Conservation (phyloP, 805 yeast species). For the Saccharomyces kudriavzevii region DNA sequence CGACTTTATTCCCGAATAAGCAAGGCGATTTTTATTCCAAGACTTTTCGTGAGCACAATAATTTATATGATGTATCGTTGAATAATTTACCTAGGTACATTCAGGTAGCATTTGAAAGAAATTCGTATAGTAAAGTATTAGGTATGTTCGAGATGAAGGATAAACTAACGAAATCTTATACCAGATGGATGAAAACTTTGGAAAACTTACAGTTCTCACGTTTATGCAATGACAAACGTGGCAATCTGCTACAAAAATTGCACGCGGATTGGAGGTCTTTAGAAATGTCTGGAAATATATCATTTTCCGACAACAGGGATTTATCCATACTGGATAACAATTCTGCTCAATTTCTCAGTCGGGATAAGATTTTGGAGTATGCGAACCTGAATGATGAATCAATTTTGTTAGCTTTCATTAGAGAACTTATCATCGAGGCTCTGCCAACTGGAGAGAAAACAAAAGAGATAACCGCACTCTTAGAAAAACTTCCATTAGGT, state of each 20-base stretch:
- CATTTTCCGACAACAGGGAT: conserved; percentile 23
- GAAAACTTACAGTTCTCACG: conserved; percentile 23
- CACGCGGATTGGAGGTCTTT: conserved; percentile 28
- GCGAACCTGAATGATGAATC: conserved; percentile 9
- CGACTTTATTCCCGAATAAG: conserved; percentile 39
- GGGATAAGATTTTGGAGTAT: conserved; percentile 6
- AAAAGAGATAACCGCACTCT: conserved; percentile 4
- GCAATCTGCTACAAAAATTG: conserved; percentile 10
- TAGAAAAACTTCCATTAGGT: neutral
- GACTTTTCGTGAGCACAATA: conserved; percentile 33
- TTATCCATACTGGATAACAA: conserved; percentile 17
- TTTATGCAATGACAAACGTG: conserved; percentile 26
- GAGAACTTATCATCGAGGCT: conserved; percentile 19
- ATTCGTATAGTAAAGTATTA: conserved; percentile 56
- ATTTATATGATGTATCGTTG: conserved; percentile 45
- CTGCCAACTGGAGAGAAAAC: conserved; percentile 11
- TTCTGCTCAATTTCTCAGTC: neutral
- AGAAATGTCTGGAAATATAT: conserved; percentile 18
- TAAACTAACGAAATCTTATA: conserved; percentile 43
- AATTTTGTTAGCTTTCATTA: conserved; percentile 10
- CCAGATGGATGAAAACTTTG: conserved; percentile 30
- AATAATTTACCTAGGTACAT: conserved; percentile 45
- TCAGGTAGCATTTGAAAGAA: conserved; percentile 46
- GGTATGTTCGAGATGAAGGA: conserved; percentile 57
- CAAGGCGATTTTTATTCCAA: conserved; percentile 21